Evolutionary conservation across 1,139 yeast genomes (phyloP).

Genomic region (Suhomyces choctaworum): DNA sequence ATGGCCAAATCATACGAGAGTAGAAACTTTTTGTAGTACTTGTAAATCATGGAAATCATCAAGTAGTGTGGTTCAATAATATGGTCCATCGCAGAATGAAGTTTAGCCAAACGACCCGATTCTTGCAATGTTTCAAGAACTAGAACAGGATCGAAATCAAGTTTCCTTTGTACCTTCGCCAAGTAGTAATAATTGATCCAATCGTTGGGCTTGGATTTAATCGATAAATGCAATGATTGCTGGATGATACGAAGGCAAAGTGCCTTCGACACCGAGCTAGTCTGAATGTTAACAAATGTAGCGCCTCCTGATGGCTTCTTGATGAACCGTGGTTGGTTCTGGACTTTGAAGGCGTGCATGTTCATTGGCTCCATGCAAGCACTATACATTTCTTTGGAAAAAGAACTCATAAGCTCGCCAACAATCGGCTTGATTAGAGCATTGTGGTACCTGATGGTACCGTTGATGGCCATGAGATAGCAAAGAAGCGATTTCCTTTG

Average conservation of each 20-base stretch:
- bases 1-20: conserved; percentile 41
- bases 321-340: conserved; percentile 36
- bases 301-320: conserved; percentile 24
- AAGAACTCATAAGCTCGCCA: conserved; percentile 53
- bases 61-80: conserved; percentile 75
- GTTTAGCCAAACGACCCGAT: conserved; percentile 45
- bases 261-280: conserved; percentile 25
- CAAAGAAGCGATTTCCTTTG: conserved; percentile 75
- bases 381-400: conserved; percentile 62
- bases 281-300: conserved; percentile 24
- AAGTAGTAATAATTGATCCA: conserved; percentile 66
- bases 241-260: conserved; percentile 38
- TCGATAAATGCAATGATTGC: conserved; percentile 46
- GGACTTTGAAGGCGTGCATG: conserved; percentile 51
- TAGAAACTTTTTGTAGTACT: conserved; percentile 44
- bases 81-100: conserved; percentile 48
- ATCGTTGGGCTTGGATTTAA: conserved; percentile 43
- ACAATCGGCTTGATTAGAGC: conserved; percentile 33
- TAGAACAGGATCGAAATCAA: conserved; percentile 26
- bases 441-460: conserved; percentile 28
- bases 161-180: conserved; percentile 61
- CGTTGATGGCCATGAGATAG: conserved; percentile 73
- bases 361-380: conserved; percentile 69
- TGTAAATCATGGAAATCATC: conserved; percentile 58
- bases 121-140: conserved; percentile 41